Conservation (phyloP, 2,329 filamentous ascomycete genomes). For the Colletotrichum trifolii region DNA sequence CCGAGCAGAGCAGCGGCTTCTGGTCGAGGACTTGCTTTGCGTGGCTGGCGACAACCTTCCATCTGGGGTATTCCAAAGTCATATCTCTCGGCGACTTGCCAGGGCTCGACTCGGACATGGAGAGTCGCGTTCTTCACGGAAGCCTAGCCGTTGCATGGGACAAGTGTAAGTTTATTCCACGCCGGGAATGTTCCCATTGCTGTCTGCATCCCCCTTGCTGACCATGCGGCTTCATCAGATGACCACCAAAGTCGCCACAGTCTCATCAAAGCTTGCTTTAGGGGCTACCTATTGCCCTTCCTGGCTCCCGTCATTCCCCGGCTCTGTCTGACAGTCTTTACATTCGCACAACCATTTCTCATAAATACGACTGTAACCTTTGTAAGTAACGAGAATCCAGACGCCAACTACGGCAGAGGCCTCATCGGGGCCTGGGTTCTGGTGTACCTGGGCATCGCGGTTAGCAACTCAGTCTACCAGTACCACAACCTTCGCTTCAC, state of each 20-base stretch:
- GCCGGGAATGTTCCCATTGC: too few species aligned
- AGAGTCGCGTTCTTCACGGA: conserved; percentile 7
- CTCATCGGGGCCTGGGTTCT: conserved; percentile 45
- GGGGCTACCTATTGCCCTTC: conserved; percentile 35
- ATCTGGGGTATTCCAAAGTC: conserved; percentile 13
- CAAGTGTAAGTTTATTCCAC: conserved; percentile 32
- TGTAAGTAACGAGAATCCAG: conserved; percentile 32
- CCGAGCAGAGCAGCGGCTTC: conserved; percentile 28
- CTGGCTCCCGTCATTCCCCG: conserved; percentile 40
- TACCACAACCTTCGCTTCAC: conserved; percentile 42
- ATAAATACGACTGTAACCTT: conserved; percentile 42
- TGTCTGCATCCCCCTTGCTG: too few species aligned
- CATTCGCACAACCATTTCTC: conserved; percentile 46
- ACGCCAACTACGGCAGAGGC: conserved; percentile 40
- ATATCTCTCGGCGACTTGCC: conserved; percentile 22
- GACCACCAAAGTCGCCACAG: conserved; percentile 35
- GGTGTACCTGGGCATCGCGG: conserved; percentile 46
- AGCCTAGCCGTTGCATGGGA: conserved; percentile 28
- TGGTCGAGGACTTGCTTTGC: conserved; percentile 27
- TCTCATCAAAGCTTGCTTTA: conserved; percentile 34
- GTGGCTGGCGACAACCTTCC: conserved; percentile 23
- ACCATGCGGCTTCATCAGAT: conserved; percentile 26
- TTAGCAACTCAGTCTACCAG: conserved; percentile 40
- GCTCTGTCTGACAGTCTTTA: conserved; percentile 42
- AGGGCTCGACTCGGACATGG: background rate